Evolutionary conservation across 2,329 filamentous ascomycete genomes (phyloP), one percentile per base, ranked within the genome.

Genomic region (Nothopassalora personata): DNA sequence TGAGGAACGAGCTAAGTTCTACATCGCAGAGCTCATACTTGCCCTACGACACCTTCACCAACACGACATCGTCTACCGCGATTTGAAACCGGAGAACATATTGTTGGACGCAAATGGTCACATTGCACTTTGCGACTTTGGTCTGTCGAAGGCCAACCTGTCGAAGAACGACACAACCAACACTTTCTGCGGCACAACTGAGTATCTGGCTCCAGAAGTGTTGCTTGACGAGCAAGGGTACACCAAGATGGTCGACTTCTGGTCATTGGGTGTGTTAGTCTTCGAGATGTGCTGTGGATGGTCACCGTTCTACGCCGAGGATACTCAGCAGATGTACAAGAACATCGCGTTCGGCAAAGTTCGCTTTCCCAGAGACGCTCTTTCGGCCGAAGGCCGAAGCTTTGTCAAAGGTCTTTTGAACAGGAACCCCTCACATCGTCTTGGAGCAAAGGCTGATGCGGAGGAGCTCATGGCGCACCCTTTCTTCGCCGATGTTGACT

Each of bases 241-340:
- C 76, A 97, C 94, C 56, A 97, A 97, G 79, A 97, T 99, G 94
- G 94, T 99, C 6, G 94, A 99, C 74, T 99, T 97, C 75, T 99
- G 94, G 94, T 99, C 94, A 1, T 82, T 99, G 11, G 94, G 94
- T 58, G 94, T 99, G 51, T 81, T 99, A 56, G 94, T 99, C 1
- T 99, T 99, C 70, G 94, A 99, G 75, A 99, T 99, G 94, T 99
- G 94, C 79, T 99, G 94, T 70, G 94, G 94, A 34, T 99, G 94
- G 94, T 97, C 91, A 70, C 94, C 94, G 0, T 99, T 99, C 77
- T 99, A 97, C 69, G 94, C 94, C 58, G 94, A 99, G 71, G 94
- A 99, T 72, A 99, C 94, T 0, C 94, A 99, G 76, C 94, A 99
- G 75, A 99, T 99, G 94, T 99, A 99, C 81, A 99, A 99, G 81